Conservation (phyloP, 2,329 filamentous ascomycete genomes). For the Sporothrix variecibatus region DNA sequence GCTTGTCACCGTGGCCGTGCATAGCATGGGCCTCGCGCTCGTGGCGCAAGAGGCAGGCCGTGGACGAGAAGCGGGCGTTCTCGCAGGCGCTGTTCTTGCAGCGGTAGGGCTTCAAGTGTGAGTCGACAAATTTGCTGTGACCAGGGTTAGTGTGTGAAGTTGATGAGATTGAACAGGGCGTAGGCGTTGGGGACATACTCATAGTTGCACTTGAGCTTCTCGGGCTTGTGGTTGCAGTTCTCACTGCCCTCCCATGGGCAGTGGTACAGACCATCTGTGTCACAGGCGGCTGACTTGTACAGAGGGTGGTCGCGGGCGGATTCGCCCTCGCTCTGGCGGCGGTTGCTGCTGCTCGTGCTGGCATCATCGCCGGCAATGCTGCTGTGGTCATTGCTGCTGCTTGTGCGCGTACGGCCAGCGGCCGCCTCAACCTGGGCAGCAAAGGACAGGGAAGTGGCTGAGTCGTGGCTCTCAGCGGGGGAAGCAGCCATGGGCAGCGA, state of each 20-base stretch:
- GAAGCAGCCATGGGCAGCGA: constrained; percentile 45
- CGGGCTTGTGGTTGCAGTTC: constrained; percentile 83
- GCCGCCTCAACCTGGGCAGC: constrained; percentile 10
- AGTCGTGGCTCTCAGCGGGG: constrained; percentile 49
- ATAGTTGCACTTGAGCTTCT: constrained; percentile 98
- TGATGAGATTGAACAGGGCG: background rate
- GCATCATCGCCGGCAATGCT: background rate
- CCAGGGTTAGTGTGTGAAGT: background rate
- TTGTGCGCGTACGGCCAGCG: background rate
- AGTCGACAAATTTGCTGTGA: constrained; percentile 90
- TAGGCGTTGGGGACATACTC: constrained; percentile 64
- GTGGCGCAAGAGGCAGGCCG: constrained; percentile 89
- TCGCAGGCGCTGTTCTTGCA: constrained; percentile 86
- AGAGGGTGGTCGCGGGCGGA: constrained; percentile 66
- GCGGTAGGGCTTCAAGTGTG: constrained; percentile 92
- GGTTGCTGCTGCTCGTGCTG: constrained; percentile 44
- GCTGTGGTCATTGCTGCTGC: background rate
- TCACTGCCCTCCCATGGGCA: constrained; percentile 78
- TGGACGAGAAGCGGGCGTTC: constrained; percentile 89
- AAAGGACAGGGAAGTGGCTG: constrained; percentile 39
- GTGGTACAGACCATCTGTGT: constrained; percentile 81
- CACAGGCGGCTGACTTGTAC: constrained; percentile 67
- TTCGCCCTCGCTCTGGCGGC: constrained; percentile 55
- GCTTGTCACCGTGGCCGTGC: constrained; percentile 91
- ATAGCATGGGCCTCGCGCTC: constrained; percentile 95